Percentiles rank a stretch among this genome's conserved stretches.
phyloP scores from a whole-genome alignment of 768 basidiomycete genomes.

The Boletales sp. region DNA sequence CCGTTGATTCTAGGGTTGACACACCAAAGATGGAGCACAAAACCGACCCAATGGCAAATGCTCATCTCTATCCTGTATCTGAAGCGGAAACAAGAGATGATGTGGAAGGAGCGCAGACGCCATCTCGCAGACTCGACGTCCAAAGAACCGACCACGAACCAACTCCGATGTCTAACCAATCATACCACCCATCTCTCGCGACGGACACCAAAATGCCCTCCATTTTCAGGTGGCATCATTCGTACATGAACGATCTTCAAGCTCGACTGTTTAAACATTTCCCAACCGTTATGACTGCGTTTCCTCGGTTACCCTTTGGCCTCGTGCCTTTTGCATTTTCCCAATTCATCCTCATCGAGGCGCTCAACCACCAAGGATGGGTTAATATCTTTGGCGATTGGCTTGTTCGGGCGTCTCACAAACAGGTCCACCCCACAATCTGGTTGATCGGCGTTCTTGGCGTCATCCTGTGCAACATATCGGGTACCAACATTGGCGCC shows the following conservation, averaged over 20 bases:
- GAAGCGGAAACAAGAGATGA: too few relatives aligned
- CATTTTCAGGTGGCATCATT: background rate
- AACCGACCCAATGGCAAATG: too few relatives aligned
- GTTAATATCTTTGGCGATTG: constrained; percentile 76
- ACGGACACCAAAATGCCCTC: background rate
- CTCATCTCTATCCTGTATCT: too few relatives aligned
- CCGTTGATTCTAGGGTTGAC: background rate
- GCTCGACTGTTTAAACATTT: constrained; percentile 39
- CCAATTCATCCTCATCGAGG: constrained; percentile 93
- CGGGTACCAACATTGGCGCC: constrained; percentile 89
- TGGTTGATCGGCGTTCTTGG: constrained; percentile 71
- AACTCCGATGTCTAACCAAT: too few relatives aligned
- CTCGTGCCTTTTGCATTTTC: constrained; percentile 91
- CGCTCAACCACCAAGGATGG: constrained; percentile 80
- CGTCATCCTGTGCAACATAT: constrained; percentile 74
- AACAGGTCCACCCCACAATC: constrained; percentile 47
- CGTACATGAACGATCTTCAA: background rate
- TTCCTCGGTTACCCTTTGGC: constrained; percentile 70
- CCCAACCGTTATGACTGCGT: constrained; percentile 66
- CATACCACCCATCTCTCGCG: too few relatives aligned
- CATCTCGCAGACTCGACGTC: too few relatives aligned
- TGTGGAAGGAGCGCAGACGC: too few relatives aligned
- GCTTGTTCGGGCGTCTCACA: constrained; percentile 45
- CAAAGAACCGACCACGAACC: too few relatives aligned
- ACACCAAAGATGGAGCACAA: background rate